A percentile compares a stretch with the other conserved stretches of the same genome.
These are phyloP conservation scores for Colletotrichum sp. DNA, from an alignment of 2,329 filamentous ascomycete genomes.

Conservation along the genomic window DNA sequence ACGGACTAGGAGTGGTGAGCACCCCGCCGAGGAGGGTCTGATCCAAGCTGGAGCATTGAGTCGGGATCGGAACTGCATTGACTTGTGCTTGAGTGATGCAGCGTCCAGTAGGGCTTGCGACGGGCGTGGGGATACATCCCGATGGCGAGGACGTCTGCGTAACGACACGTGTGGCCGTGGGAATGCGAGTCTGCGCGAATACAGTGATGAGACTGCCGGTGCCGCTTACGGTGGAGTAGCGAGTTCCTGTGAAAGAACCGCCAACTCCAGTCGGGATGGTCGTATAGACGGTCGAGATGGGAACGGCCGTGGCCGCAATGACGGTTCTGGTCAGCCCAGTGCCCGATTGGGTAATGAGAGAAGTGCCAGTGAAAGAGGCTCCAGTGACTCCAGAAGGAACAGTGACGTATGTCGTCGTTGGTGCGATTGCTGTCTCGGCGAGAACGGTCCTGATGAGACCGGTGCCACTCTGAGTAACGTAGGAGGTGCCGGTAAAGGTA, in stretches of 20 bases:
- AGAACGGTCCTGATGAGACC: too few relatives aligned
- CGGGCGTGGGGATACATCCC: not conserved
- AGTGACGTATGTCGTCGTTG: not conserved
- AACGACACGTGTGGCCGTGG: not conserved
- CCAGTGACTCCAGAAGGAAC: not conserved
- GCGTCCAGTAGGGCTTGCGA: not conserved
- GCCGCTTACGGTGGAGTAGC: not conserved
- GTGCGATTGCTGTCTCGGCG: too few relatives aligned
- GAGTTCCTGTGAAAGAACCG: not conserved
- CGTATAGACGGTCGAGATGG: not conserved
- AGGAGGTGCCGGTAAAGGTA: too few relatives aligned
- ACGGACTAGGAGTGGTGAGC: not conserved
- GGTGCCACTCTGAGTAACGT: too few relatives aligned
- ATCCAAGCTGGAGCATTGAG: not conserved
- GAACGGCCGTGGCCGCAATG: not conserved
- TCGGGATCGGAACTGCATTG: not conserved
- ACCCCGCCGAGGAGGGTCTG: too few relatives aligned
- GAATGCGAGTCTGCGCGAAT: not conserved
- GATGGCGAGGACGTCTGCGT: not conserved
- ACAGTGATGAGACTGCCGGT: not conserved
- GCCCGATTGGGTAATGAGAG: not conserved
- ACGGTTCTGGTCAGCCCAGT: not conserved
- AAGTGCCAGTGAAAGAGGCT: not conserved
- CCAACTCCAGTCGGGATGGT: not conserved
- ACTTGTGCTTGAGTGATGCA: not conserved